Base-by-base conservation (phyloP, 768 basidiomycete species). In the Mycena vulgaris region DNA sequence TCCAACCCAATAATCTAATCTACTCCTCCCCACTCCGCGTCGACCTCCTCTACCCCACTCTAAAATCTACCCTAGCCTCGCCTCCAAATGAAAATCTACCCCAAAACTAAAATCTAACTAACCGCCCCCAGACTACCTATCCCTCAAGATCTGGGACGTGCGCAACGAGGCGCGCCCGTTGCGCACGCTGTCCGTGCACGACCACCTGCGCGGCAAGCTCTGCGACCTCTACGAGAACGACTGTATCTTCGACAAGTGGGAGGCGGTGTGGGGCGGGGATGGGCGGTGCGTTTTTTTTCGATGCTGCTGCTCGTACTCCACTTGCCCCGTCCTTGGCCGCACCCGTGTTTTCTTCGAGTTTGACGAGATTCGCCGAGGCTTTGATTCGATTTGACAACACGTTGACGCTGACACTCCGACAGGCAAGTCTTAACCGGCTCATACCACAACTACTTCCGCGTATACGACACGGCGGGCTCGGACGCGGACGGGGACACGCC, bases 231-330 rank as follows among this genome's bases (percentile, higher is more conserved):
- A 99, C 78, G 98, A 99, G 86, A 99, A 99, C 76, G 98, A 99
- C 78, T 99, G 98, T 82, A 99, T 99, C 77, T 99, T 99, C 80
- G 98, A 99, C 87, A 99, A 99, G 83, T 99, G 99, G 75, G 98
- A 99, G 84, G 98, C 97, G 80, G 93, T 95, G n/a, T 99, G 96
- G 93, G 94, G 94, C 71, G 98, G 97, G 25, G 95, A 97, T 78
- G 97, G 94, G 77, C 90, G 91, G 98, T 91, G 83, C 80, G 97
- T 91, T 5, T 3, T 35, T 47, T 37, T 17, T 35, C 14, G 25
- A 30, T 40, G 2, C 28, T 39, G 7, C 23, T 14, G 30, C 19
- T 27, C 37, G 17, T 40, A 3, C 13, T 37, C 35, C 14, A 14
- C 23, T 14, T 59, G 16, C n/a, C 45, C 11, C 14, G 39, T 40